A percentile compares a stretch with the other conserved stretches of the same genome.
These are phyloP conservation scores for Phytophthora pisi DNA, from an alignment of 352 stramenopile species.

Conservation along the genomic window DNA sequence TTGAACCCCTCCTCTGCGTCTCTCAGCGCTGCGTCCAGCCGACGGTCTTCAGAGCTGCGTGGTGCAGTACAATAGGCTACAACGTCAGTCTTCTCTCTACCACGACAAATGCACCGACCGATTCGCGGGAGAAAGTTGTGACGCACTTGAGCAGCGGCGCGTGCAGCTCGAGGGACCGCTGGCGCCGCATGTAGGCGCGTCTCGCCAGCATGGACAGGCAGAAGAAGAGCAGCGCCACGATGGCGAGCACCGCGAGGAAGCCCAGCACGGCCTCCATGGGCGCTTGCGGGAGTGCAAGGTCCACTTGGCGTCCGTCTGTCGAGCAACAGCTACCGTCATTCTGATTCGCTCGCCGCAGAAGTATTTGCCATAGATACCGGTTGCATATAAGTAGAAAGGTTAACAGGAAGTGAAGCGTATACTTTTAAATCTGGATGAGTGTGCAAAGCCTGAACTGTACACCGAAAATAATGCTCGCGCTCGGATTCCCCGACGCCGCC, in stretches of 20 bases:
- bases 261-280: constrained; percentile 25
- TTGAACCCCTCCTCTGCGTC: constrained; percentile 49
- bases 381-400: not conserved
- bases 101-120: not conserved
- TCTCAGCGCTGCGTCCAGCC: constrained; percentile 43
- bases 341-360: constrained; percentile 1
- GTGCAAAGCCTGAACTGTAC: constrained; percentile 7
- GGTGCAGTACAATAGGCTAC: not conserved
- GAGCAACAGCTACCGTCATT: constrained; percentile 1
- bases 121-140: not conserved
- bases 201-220: constrained; percentile 22
- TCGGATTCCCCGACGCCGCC: not conserved
- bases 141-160: constrained; percentile 38
- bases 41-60: constrained; percentile 33
- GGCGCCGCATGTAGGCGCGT: constrained; percentile 26
- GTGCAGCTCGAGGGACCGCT: constrained; percentile 29
- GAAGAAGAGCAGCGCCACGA: constrained; percentile 30
- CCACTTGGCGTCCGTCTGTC: constrained; percentile 14
- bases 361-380: constrained; percentile 15
- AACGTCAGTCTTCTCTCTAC: not conserved
- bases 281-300: not conserved
- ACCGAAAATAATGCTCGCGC: constrained; percentile 3
- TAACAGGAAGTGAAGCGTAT: not conserved
- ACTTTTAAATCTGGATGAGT: constrained; percentile 29
- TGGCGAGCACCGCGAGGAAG: constrained; percentile 26